Conservation (phyloP, 2,329 filamentous ascomycete species). For the Berkeleyomyces basicola region DNA sequence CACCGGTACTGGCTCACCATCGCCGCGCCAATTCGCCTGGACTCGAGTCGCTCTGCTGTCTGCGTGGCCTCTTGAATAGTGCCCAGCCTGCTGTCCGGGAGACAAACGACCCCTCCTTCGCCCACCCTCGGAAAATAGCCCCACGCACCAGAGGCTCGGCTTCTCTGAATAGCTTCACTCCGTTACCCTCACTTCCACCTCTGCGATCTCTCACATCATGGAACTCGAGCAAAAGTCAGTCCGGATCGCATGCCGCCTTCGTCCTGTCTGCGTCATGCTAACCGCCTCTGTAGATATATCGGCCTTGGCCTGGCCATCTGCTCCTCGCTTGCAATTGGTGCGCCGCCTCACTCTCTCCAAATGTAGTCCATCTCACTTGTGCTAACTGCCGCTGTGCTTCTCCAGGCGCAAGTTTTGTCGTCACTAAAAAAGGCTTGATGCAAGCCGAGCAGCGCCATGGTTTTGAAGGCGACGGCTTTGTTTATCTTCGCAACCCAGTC, state of each 20-base stretch:
- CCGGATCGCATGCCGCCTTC: neutral
- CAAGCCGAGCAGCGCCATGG: constrained; percentile 83
- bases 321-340: constrained; percentile 63
- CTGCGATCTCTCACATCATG: neutral
- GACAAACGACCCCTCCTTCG: neutral
- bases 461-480: constrained; percentile 91
- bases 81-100: no score
- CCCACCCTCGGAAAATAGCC: neutral
- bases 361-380: constrained; percentile 16
- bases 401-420: constrained; percentile 86
- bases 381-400: neutral
- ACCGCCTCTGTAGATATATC: constrained; percentile 43
- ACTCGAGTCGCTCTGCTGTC: neutral
- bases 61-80: no score
- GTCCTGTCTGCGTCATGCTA: neutral
- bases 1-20: neutral
- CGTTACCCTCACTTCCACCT: neutral
- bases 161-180: neutral
- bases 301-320: constrained; percentile 59
- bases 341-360: constrained; percentile 17
- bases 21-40: neutral
- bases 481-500: constrained; percentile 83
- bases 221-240: constrained; percentile 14
- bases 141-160: neutral
- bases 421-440: constrained; percentile 96